Conservation (phyloP, 129 eudicot genomes). For the Smallanthus sonchifolius region DNA sequence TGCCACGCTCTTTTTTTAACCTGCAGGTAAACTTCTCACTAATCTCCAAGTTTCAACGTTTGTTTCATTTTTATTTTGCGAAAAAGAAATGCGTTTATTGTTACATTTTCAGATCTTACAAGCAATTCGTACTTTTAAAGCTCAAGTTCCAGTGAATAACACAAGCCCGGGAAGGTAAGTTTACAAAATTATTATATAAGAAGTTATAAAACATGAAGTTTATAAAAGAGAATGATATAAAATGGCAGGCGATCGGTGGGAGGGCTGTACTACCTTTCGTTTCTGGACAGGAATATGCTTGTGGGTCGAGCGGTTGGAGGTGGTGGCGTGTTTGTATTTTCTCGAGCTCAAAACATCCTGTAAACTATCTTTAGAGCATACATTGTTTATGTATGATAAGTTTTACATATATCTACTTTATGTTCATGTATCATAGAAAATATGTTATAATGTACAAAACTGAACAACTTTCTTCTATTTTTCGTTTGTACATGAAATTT, state of each 20-base stretch:
- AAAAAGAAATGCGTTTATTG: neutral
- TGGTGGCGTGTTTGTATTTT: slow-evolving; percentile 81
- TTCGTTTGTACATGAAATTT: too few relatives aligned
- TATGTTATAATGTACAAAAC: too few relatives aligned
- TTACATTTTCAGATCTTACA: slow-evolving; percentile 57
- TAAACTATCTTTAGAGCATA: neutral
- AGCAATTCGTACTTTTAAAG: slow-evolving; percentile 71
- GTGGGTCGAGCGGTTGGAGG: slow-evolving; percentile 91
- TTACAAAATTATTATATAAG: neutral
- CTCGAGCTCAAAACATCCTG: slow-evolving; percentile 59
- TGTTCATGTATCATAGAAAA: too few relatives aligned
- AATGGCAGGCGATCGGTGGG: slow-evolving; percentile 66
- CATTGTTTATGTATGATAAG: too few relatives aligned
- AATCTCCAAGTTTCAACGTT: neutral
- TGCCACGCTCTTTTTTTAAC: slow-evolving; percentile 72
- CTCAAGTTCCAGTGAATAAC: slow-evolving; percentile 64
- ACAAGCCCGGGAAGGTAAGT: slow-evolving; percentile 52
- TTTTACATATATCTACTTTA: too few relatives aligned
- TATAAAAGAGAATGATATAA: neutral
- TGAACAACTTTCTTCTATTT: too few relatives aligned
- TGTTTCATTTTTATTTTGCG: neutral
- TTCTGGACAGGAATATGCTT: slow-evolving; percentile 79
- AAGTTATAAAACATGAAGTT: neutral
- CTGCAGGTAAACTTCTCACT: slow-evolving; percentile 51
- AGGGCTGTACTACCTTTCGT: slow-evolving; percentile 85